Conservation (phyloP, 495 filamentous ascomycete species). For the Cryomyces minteri region DNA sequence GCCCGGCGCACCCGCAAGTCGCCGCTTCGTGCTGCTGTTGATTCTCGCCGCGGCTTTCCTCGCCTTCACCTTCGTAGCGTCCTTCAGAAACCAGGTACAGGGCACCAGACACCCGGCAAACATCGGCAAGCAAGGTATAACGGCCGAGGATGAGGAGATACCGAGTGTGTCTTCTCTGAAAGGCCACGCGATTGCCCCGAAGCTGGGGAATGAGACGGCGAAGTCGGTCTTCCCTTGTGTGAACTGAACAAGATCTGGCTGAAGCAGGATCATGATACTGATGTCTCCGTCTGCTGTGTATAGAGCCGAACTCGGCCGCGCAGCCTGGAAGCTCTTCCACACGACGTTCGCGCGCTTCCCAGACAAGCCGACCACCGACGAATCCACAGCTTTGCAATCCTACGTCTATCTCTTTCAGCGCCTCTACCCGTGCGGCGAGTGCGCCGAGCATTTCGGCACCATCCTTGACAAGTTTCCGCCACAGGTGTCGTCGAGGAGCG, state of each 20-base stretch:
- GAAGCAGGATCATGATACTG: neutral
- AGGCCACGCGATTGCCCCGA: conserved; percentile 71
- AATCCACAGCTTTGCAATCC: conserved; percentile 63
- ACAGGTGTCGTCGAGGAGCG: conserved; percentile 66
- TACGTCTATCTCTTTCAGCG: conserved; percentile 84
- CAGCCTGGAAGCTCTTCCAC: conserved; percentile 85
- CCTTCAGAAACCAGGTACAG: conserved; percentile 3
- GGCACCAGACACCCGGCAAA: conserved; percentile 2
- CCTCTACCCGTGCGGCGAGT: conserved; percentile 88
- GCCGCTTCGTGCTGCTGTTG: conserved; percentile 11
- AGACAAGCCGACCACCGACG: conserved; percentile 62
- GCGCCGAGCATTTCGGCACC: conserved; percentile 74
- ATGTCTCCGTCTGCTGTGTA: neutral
- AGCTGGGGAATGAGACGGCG: conserved; percentile 77
- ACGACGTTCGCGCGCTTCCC: conserved; percentile 92
- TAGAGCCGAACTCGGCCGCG: conserved; percentile 75
- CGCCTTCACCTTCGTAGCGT: conserved; percentile 9
- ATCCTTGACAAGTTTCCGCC: conserved; percentile 75
- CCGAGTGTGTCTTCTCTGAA: conserved; percentile 26
- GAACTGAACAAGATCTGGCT: neutral
- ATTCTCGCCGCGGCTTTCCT: conserved; percentile 10
- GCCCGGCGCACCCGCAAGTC: neutral
- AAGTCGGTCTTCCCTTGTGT: conserved; percentile 33
- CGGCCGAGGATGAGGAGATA: neutral
- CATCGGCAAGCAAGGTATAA: neutral